Base-by-base conservation (phyloP, 495 filamentous ascomycete genomes). In the Hyphodiscus hymeniophilus region DNA sequence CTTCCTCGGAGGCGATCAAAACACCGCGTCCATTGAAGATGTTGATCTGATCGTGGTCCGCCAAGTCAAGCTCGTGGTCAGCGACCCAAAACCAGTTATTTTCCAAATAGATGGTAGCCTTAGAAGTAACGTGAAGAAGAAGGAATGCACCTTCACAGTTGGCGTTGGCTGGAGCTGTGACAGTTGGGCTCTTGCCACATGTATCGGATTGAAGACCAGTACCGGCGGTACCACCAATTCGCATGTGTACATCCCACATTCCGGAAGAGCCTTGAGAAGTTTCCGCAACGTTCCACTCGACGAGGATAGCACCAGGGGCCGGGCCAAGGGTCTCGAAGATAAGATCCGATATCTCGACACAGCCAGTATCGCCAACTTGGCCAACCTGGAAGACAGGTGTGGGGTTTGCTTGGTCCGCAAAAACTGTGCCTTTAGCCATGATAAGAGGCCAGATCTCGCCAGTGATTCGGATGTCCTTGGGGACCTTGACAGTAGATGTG, bases 61-160 rank as follows among this genome's bases (percentile, higher is more conserved):
- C 36, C 3, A 79, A 75, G 61, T 95, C 91, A 33, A 97, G 82
- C 51, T 88, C 85, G 70, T 97, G 91, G 64, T 97, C 91, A 1
- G 91, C 80, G 22, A 90, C 88, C 91, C 91, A 97, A 65, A 84
- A 85, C 91, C 91, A 97, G 35, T 77, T 80, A 66, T 97, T 96
- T 68, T 95, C 91, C 39, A 94, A 65, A 63, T 95, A 94, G 13
- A 81, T 76, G 44, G 76, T 81, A 5, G 75, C 86, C 21, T 77
- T 69, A 38, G 74, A 58, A 4, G 86, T 86, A 31, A 95, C 66
- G 62, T 94, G 89, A 16, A 97, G 66, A 45, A 91, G 76, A 67
- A 94, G 69, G 73, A 92, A 92, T 11, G 87, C 73, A 22, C 81
- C 87, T 62, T 77, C 79, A 64, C 85, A 90, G 7, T 64, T 61